A percentile compares a stretch with the other conserved stretches of the same genome.
Conservation (phyloP, 495 filamentous ascomycete species). For the Lentithecium fluviatile region DNA sequence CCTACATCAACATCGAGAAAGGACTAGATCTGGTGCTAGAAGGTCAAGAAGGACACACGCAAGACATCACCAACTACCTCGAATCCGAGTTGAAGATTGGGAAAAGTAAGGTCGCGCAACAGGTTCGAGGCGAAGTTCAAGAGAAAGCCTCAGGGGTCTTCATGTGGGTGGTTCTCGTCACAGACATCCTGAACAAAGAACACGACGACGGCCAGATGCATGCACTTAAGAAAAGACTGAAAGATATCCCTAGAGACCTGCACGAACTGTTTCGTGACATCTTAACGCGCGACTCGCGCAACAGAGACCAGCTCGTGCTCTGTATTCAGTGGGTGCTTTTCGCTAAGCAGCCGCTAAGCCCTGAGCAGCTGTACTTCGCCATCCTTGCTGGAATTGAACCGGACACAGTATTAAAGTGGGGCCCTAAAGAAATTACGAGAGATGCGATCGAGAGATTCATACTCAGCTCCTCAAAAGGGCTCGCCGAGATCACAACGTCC, state of each 20-base stretch:
- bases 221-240: conserved; percentile 1
- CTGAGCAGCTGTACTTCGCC: conserved; percentile 18
- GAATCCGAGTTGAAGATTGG: conserved; percentile 16
- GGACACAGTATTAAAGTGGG: neutral
- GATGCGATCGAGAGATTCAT: conserved; percentile 9
- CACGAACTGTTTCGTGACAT: no score
- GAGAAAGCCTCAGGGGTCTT: conserved; percentile 16
- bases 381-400: neutral
- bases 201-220: conserved; percentile 11
- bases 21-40: conserved; percentile 40
- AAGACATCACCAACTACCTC: conserved; percentile 29
- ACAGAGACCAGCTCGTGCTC: neutral
- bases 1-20: conserved; percentile 43
- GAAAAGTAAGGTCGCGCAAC: conserved; percentile 4
- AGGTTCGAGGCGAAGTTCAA: conserved; percentile 11
- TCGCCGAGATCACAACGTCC: conserved; percentile 8
- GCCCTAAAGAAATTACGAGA: neutral
- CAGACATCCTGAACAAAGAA: conserved; percentile 17
- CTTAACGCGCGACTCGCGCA: conserved; percentile 9
- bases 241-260: conserved; percentile 15
- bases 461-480: conserved; percentile 13
- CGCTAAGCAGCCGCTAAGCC: no score
- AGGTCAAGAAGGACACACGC: conserved; percentile 20
- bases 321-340: conserved; percentile 12
- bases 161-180: conserved; percentile 22